Evolutionary conservation across 805 yeast genomes (phyloP).

Genomic region (Nakazawaea ishiwadae): DNA sequence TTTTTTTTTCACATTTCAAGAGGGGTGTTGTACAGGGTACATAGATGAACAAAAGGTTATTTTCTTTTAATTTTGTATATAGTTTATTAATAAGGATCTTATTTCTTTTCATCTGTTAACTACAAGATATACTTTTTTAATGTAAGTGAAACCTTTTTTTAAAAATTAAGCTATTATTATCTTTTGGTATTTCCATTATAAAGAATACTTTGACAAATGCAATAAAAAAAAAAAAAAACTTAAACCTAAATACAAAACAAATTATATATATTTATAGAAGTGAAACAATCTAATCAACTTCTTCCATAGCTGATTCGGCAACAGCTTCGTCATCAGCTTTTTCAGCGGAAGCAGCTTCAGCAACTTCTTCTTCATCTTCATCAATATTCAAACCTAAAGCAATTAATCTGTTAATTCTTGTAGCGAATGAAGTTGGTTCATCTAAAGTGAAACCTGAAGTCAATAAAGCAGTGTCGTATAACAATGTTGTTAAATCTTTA

Average conservation of each 20-base stretch:
- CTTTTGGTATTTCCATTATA: too few relatives aligned
- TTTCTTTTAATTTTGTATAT: too few relatives aligned
- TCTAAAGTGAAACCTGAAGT: constrained; percentile 99
- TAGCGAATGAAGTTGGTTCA: constrained; percentile 96
- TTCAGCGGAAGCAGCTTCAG: constrained; percentile 35
- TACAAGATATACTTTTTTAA: too few relatives aligned
- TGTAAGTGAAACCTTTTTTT: too few relatives aligned
- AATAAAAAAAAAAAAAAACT: too few relatives aligned
- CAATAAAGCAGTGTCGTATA: constrained; percentile 96
- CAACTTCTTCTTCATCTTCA: constrained; percentile 62
- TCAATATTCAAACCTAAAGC: constrained; percentile 98
- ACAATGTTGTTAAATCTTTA: constrained; percentile 91
- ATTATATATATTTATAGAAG: neutral
- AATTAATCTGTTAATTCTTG: constrained; percentile 97
- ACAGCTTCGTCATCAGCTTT: constrained; percentile 61
- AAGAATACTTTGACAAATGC: too few relatives aligned
- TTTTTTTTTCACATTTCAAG: too few relatives aligned
- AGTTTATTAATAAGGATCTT: too few relatives aligned
- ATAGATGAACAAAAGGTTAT: too few relatives aligned
- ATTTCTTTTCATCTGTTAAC: too few relatives aligned
- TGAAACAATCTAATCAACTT: constrained; percentile 69
- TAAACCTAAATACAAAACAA: neutral
- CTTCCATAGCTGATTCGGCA: constrained; percentile 97
- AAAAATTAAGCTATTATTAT: too few relatives aligned
- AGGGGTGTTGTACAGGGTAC: too few relatives aligned